Base-by-base conservation (phyloP, 2,329 filamentous ascomycete genomes). In the Pestalotiopsis sp. region DNA sequence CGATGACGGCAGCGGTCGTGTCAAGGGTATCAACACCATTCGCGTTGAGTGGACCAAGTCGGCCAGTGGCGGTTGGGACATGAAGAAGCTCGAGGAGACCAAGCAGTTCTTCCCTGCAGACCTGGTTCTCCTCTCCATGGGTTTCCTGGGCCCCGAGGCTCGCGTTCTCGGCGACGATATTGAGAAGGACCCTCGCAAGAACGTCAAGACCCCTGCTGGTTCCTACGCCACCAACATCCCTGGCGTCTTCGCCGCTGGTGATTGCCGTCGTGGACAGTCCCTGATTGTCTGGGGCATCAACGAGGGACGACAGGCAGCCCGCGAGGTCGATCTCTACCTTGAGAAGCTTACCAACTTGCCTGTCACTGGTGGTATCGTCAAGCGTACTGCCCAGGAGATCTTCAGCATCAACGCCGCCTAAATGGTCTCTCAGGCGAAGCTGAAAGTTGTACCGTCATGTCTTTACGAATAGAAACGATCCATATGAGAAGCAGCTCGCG, bases 231-330 rank as follows among this genome's bases (percentile, higher is more conserved):
- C 95, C 77, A 98, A 95, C 79, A 81, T 97, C 27, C 87, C 92
- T 17, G 95, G 95, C 72, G 91, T 98, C 65, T 98, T 97, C 80
- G 94, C 95, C 70, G 95, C 95, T 70, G 95, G 95, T 82, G 95
- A 98, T 82, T 98, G 95, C 82, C 92, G 95, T 70, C 92, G 95
- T 77, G 95, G 95, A 68, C 95, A 98, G 84, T 97, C 94, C 67
- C 86, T 98, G 69, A 98, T 98, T 81, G 95, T 98, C 73, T 98
- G 95, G 92, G 95, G 95, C 79, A 98, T 98, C 86, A 98, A 98
- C 79, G 95, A 98, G 84, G 95, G 95, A 76, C 93, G 95, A 75
- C 93, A 96, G 84, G 92, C 92, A 75, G 95, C 95, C 76, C 92
- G 95, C 71, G 95, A 98, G 81, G 92, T 98, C 68, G 95, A 98